phyloP scores from a whole-genome alignment of 139 green algal genomes.

The Volvox africanus region DNA sequence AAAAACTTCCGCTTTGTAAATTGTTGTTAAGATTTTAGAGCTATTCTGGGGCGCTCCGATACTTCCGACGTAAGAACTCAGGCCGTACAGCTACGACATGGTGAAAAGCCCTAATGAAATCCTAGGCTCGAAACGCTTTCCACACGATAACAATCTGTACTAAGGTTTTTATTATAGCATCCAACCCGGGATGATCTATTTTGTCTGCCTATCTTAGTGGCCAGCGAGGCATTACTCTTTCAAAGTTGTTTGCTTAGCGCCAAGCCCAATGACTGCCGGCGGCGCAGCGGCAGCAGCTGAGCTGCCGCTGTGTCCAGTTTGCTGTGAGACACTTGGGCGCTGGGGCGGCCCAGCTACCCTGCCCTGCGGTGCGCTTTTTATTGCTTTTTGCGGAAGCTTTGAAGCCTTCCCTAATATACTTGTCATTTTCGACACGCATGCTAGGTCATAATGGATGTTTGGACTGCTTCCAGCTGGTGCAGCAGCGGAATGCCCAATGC shows the following conservation, averaged over 20 bases:
- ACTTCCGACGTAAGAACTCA: too few relatives aligned
- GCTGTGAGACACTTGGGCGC: constrained; percentile 68
- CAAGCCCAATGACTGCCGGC: constrained; percentile 30
- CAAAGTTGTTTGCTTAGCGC: not conserved
- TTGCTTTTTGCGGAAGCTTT: not conserved
- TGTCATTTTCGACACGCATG: not conserved
- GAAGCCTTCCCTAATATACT: too few relatives aligned
- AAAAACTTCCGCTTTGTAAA: too few relatives aligned
- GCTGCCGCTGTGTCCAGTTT: constrained; percentile 68
- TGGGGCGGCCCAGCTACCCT: constrained; percentile 73
- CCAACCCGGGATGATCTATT: not conserved
- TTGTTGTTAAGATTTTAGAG: too few relatives aligned
- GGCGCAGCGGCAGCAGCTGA: constrained; percentile 26
- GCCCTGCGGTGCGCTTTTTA: constrained; percentile 70
- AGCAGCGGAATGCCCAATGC: constrained; percentile 66
- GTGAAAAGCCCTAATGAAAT: not conserved
- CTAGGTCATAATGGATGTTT: constrained; percentile 82
- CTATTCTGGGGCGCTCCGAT: too few relatives aligned
- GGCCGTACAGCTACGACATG: not conserved
- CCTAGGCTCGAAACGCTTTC: not conserved
- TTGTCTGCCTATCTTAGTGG: not conserved
- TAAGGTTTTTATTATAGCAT: not conserved
- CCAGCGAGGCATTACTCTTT: not conserved
- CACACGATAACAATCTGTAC: not conserved
- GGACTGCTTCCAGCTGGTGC: constrained; percentile 71